Evolutionary conservation across 202 grass and related monocot species (phyloP).

Genomic region (Eragrostis tef): DNA sequence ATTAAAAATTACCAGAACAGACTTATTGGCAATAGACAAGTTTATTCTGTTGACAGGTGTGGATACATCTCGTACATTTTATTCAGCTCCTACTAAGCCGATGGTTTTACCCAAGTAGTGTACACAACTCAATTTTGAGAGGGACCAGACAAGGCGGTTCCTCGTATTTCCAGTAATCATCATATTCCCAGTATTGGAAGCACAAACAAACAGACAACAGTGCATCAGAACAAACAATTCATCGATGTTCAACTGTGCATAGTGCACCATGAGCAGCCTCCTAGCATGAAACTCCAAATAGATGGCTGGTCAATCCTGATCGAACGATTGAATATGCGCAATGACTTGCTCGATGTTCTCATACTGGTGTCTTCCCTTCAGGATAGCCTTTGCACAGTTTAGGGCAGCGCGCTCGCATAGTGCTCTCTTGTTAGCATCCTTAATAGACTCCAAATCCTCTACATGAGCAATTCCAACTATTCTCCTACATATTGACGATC

Average conservation of each 20-base stretch:
- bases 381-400: constrained; percentile 69
- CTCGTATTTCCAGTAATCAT: not conserved
- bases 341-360: constrained; percentile 66
- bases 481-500: constrained; percentile 59
- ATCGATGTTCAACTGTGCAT: not conserved
- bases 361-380: constrained; percentile 66
- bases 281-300: not conserved
- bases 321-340: constrained; percentile 34
- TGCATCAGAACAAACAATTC: constrained; percentile 2
- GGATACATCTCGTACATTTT: constrained; percentile 10
- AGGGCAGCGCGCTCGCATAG: constrained; percentile 66
- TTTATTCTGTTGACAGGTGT: not conserved
- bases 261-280: not conserved
- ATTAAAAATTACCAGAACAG: not conserved
- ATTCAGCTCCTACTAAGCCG: constrained; percentile 31
- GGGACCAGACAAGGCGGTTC: not conserved
- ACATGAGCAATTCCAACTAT: constrained; percentile 92
- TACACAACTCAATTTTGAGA: constrained; percentile 13
- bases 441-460: constrained; percentile 86
- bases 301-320: not conserved
- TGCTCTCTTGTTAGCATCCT: constrained; percentile 69
- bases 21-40: not conserved
- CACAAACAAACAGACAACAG: not conserved
- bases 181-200: not conserved
- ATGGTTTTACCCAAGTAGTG: not conserved